Base-by-base conservation (phyloP, 1,284 basidiomycete species). In the Apiotrichum mycotoxinovorans region DNA sequence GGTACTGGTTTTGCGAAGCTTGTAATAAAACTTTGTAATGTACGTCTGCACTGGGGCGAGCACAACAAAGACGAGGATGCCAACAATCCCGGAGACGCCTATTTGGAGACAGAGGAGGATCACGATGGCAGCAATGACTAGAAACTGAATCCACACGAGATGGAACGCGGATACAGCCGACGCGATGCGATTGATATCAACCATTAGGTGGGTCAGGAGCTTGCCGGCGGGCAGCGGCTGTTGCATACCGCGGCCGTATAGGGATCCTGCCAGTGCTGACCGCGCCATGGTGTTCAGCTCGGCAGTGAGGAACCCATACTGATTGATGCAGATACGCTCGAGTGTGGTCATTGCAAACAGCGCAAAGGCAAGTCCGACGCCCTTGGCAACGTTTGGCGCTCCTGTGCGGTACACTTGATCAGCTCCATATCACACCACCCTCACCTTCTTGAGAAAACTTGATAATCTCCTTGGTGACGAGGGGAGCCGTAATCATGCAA, bases 241-340 rank as follows among this genome's bases (percentile, higher is more conserved):
- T 35, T 78, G 76, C 48, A 90, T 81, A 2, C 85, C 83, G 27
- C 87, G 84, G 58, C 85, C 83, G 77, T 89, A 92, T 23, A 89
- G 83, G 0, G 86, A 85, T 43, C 83, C 81, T 54, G 88, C 89
- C 42, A 93, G 80, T 0, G 87, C 84, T 0, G 85, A 84, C 44
- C 89, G 82, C 0, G 83, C 80, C 26, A 90, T 78, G 4, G 87
- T 83, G 35, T 87, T 87, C 0, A 83, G 83, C 12, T 80, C 78
- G 85, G 87, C 87, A 1, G 85, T 84, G 33, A 85, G 80, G 83
- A 85, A 89, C 79, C 89, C 89, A 75, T 87, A 89, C 80, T 87
- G 70, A 67, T 87, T 85, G 57, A 84, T 82, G 61, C 80, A 81
- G 20, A 87, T 71, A 52, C 82, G 84, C 1, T 84, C 75, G 17